phyloP scores from a whole-genome alignment of 495 filamentous ascomycete species.

The Astrothelium subdiscretum region DNA sequence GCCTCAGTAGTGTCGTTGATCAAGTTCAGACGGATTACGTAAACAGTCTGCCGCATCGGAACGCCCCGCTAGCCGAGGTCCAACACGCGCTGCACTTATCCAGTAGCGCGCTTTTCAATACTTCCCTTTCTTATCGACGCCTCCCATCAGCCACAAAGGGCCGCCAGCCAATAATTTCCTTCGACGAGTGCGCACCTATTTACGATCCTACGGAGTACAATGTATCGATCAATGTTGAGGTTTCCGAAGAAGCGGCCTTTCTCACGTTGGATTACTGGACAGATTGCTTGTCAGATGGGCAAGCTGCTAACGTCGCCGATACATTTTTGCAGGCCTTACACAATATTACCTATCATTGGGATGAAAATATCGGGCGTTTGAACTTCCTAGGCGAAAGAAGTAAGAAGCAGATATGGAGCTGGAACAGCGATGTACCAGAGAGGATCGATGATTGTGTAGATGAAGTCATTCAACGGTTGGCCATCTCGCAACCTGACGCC shows the following conservation, averaged over 20 bases:
- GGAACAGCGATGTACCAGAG: slow-evolving; percentile 34
- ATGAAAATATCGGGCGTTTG: slow-evolving; percentile 24
- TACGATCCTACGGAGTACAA: slow-evolving; percentile 19
- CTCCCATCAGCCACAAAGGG: slow-evolving; percentile 9
- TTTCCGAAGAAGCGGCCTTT: slow-evolving; percentile 13
- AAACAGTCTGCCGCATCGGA: slow-evolving; percentile 16
- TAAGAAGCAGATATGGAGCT: slow-evolving; percentile 29
- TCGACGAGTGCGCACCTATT: slow-evolving; percentile 10
- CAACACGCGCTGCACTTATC: slow-evolving; percentile 17
- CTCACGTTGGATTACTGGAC: slow-evolving; percentile 18
- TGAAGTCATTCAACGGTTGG: slow-evolving; percentile 32
- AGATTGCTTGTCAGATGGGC: slow-evolving; percentile 13
- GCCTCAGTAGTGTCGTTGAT: slow-evolving; percentile 16
- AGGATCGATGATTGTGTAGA: slow-evolving; percentile 32
- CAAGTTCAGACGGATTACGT: slow-evolving; percentile 14
- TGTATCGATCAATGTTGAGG: slow-evolving; percentile 18
- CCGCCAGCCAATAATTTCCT: slow-evolving; percentile 9
- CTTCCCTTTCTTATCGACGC: slow-evolving; percentile 16
- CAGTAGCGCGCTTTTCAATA: slow-evolving; percentile 15
- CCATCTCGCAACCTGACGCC: slow-evolving; percentile 24
- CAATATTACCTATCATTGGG: slow-evolving; percentile 3
- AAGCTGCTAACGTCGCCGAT: slow-evolving; percentile 15
- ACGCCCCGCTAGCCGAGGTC: slow-evolving; percentile 18
- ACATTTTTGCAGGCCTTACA: slow-evolving; percentile 15
- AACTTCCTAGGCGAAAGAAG: slow-evolving; percentile 30